Conservation (phyloP, 441 rosid species). For the Pelargonium cotyledonis region DNA sequence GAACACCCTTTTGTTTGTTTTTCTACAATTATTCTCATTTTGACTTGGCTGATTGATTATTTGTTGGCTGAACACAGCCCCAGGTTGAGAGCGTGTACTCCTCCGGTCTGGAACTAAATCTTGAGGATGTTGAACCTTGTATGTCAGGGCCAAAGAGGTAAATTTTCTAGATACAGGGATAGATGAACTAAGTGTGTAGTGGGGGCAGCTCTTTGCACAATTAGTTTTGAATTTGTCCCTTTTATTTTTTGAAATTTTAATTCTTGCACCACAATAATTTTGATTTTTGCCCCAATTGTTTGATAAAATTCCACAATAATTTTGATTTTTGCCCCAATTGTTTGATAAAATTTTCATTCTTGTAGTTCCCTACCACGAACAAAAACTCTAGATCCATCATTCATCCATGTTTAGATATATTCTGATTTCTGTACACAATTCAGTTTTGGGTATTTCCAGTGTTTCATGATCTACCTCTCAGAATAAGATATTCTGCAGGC, state of each 20-base stretch:
- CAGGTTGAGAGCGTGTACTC: constrained; percentile 63
- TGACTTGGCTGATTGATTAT: constrained; percentile 7
- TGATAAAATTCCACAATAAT: too few relatives aligned
- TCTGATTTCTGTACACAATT: neutral
- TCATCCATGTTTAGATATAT: constrained; percentile 22
- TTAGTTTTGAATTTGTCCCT: too few relatives aligned
- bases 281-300: too few relatives aligned
- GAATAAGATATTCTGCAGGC: constrained; percentile 41
- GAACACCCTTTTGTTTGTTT: constrained; percentile 2
- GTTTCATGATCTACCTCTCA: constrained; percentile 11
- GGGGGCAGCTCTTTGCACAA: too few relatives aligned
- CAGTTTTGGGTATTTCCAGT: neutral
- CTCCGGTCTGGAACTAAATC: constrained; percentile 60
- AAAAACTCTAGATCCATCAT: too few relatives aligned
- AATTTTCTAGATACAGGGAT: too few relatives aligned
- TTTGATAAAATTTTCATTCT: too few relatives aligned
- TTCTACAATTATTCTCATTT: constrained; percentile 10
- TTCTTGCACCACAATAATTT: too few relatives aligned
- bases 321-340: too few relatives aligned
- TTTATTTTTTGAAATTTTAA: too few relatives aligned
- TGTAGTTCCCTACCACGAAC: too few relatives aligned
- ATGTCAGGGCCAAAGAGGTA: constrained; percentile 87
- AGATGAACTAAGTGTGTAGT: too few relatives aligned
- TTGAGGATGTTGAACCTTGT: constrained; percentile 78
- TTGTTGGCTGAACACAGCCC: constrained; percentile 43